Evolutionary conservation across 176 grass and related monocot species (phyloP).

Genomic region (Otatea glauca): DNA sequence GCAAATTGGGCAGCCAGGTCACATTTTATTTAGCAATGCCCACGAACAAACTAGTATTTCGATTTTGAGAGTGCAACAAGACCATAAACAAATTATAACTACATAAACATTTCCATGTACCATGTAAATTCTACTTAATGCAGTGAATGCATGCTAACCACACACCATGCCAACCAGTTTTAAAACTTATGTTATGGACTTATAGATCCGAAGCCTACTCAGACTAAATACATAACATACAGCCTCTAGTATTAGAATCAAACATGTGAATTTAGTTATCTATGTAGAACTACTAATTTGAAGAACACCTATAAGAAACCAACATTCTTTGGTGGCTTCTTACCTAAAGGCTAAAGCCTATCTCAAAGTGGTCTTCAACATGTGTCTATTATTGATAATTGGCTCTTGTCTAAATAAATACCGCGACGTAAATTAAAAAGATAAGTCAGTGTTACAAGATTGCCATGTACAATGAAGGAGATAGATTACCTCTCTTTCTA

Average conservation of each 20-base stretch:
- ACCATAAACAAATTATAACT: not conserved
- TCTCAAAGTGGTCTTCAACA: not conserved
- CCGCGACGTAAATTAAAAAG: not conserved
- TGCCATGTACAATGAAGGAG: not conserved
- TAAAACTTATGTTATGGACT: too few relatives aligned
- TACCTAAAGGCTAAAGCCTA: slow-evolving; percentile 29
- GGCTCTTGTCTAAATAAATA: not conserved
- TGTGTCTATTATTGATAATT: not conserved
- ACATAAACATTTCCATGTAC: not conserved
- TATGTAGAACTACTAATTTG: not conserved
- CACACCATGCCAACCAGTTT: too few relatives aligned
- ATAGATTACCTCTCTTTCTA: not conserved
- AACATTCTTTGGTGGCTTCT: not conserved
- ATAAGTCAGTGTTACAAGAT: not conserved
- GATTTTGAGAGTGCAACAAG: not conserved
- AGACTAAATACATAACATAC: not conserved
- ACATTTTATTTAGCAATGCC: not conserved
- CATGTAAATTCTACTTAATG: not conserved
- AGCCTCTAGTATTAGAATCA: not conserved
- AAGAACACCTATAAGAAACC: not conserved
- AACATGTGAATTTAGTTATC: not conserved
- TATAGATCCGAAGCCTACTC: too few relatives aligned
- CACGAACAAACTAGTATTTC: not conserved
- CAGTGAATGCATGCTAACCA: not conserved
- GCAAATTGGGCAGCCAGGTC: not conserved